Evolutionary conservation across 2,329 filamentous ascomycete species (phyloP).

Genomic region (Sphaerulina populicola): DNA sequence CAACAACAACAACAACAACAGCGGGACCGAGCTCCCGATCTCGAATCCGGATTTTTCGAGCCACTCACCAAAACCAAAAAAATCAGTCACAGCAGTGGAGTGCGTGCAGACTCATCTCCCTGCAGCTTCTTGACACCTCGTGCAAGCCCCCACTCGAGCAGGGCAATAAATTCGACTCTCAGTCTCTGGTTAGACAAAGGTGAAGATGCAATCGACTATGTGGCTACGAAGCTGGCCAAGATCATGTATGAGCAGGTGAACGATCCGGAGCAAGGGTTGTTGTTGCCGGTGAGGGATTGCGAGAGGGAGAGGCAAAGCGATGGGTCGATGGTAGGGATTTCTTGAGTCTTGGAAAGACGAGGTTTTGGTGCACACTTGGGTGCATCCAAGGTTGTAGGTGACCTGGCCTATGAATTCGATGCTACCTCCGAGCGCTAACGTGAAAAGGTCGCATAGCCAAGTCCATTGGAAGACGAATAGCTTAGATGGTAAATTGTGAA

Average conservation of each 20-base stretch:
- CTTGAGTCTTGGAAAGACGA: neutral
- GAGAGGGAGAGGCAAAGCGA: conserved; percentile 16
- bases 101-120: neutral
- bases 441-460: too few species aligned
- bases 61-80: neutral
- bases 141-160: neutral
- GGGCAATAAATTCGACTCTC: neutral
- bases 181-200: conserved; percentile 15
- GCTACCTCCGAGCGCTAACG: too few species aligned
- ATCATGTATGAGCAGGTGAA: conserved; percentile 20
- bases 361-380: too few species aligned
- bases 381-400: too few species aligned
- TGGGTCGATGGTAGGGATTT: neutral
- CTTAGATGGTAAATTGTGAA: too few species aligned
- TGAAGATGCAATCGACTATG: conserved; percentile 18
- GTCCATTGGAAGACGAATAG: too few species aligned
- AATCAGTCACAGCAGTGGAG: neutral
- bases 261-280: conserved; percentile 22
- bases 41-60: neutral
- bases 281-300: conserved; percentile 21
- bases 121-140: neutral
- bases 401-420: too few species aligned
- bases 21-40: neutral
- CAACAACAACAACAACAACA: too few species aligned
- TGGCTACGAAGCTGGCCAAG: conserved; percentile 17